Conservation (phyloP, 805 yeast species). For the Lipomyces spencermartinsiae region DNA sequence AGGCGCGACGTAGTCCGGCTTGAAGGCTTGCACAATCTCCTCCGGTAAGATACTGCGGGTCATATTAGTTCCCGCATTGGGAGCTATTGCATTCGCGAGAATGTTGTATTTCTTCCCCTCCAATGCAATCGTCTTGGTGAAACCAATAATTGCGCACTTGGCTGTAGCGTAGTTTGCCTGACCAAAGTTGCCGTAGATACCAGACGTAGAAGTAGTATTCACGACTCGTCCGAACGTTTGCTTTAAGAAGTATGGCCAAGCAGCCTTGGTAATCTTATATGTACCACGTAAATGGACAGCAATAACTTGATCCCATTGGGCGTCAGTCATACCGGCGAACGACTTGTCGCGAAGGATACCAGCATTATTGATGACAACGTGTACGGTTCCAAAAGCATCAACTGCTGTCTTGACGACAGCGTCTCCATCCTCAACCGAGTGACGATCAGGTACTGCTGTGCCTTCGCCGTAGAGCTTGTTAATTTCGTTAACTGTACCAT, state of each 20-base stretch:
- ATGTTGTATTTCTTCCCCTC: slow-evolving; percentile 87
- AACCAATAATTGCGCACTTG: slow-evolving; percentile 84
- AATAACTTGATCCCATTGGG: slow-evolving; percentile 81
- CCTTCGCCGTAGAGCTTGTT: slow-evolving; percentile 63
- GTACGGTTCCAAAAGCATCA: slow-evolving; percentile 78
- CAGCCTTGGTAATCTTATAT: slow-evolving; percentile 79
- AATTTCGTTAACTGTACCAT: slow-evolving; percentile 76
- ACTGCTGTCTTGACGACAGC: slow-evolving; percentile 79
- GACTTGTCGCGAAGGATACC: slow-evolving; percentile 93
- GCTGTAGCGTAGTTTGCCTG: slow-evolving; percentile 97
- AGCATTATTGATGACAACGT: slow-evolving; percentile 88
- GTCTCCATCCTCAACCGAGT: slow-evolving; percentile 82
- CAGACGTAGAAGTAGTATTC: slow-evolving; percentile 93
- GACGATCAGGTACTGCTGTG: slow-evolving; percentile 80
- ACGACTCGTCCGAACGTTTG: slow-evolving; percentile 82
- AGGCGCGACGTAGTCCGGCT: slow-evolving; percentile 91
- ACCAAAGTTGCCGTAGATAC: slow-evolving; percentile 96
- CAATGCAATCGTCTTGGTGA: slow-evolving; percentile 82
- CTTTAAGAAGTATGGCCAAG: slow-evolving; percentile 87
- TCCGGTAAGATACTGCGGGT: slow-evolving; percentile 84
- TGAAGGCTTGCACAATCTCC: slow-evolving; percentile 80
- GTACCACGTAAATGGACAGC: slow-evolving; percentile 86
- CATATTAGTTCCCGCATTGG: slow-evolving; percentile 98
- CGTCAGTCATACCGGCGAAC: slow-evolving; percentile 80
- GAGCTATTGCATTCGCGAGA: slow-evolving; percentile 84